Conservation (phyloP, 1,139 yeast species). For the Yarrowia galli region DNA sequence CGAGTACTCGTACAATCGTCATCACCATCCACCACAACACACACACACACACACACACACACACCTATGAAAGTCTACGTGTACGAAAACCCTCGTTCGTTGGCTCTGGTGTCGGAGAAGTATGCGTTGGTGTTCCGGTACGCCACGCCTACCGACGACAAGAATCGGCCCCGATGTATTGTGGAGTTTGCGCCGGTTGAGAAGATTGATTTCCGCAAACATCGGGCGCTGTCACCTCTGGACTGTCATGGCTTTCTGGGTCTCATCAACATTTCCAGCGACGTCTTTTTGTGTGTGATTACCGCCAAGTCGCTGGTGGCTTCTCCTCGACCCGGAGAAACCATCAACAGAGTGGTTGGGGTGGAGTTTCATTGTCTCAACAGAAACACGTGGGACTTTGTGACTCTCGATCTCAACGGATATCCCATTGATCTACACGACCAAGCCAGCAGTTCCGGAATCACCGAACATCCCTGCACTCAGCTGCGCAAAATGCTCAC, state of each 20-base stretch:
- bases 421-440: slow-evolving; percentile 55
- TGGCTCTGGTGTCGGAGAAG: slow-evolving; percentile 50
- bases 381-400: slow-evolving; percentile 78
- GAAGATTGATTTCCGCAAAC: slow-evolving; percentile 47
- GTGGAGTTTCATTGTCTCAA: slow-evolving; percentile 87
- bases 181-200: slow-evolving; percentile 52
- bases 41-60: not conserved
- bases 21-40: not conserved
- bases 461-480: slow-evolving; percentile 79
- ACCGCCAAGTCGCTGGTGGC: slow-evolving; percentile 84
- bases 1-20: no score
- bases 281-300: slow-evolving; percentile 79
- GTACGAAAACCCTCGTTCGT: slow-evolving; percentile 50
- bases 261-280: slow-evolving; percentile 68
- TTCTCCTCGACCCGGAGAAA: slow-evolving; percentile 76
- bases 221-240: slow-evolving; percentile 57
- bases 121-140: slow-evolving; percentile 50
- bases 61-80: slow-evolving; percentile 50
- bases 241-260: slow-evolving; percentile 87
- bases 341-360: slow-evolving; percentile 77
- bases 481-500: slow-evolving; percentile 77
- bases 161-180: slow-evolving; percentile 47
- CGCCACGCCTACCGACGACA: slow-evolving; percentile 44
- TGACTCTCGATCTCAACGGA: slow-evolving; percentile 70
- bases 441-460: slow-evolving; percentile 28